Evolutionary conservation across 352 stramenopile genomes (phyloP).

Genomic region (Phytophthora pseudosyringae): DNA sequence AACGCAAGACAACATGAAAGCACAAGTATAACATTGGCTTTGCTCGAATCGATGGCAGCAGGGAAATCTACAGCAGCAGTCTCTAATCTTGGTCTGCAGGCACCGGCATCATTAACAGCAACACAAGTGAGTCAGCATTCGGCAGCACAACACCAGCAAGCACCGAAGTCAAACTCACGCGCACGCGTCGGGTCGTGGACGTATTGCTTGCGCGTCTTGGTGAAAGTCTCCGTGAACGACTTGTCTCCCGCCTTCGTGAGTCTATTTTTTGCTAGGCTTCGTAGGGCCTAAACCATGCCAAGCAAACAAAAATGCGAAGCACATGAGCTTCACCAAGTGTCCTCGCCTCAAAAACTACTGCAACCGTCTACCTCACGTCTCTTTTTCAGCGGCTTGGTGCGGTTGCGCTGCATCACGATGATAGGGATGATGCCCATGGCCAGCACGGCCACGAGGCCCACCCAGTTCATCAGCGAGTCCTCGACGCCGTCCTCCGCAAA

Average conservation of each 20-base stretch:
- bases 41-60: constrained; percentile 6
- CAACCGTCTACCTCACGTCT: constrained; percentile 67
- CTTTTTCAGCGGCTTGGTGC: constrained; percentile 74
- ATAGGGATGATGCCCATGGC: constrained; percentile 63
- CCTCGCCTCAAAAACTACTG: constrained; percentile 1
- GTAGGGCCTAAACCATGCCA: constrained; percentile 45
- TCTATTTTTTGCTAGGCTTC: constrained; percentile 81
- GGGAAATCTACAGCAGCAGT: constrained; percentile 7
- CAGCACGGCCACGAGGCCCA: constrained; percentile 64
- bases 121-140: constrained; percentile 5
- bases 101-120: constrained; percentile 6
- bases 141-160: background rate
- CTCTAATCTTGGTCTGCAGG: constrained; percentile 39
- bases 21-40: constrained; percentile 6
- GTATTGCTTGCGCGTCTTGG: constrained; percentile 58
- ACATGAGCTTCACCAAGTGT: constrained; percentile 4
- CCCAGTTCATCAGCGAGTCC: constrained; percentile 76
- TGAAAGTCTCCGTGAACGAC: constrained; percentile 54
- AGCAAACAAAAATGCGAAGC: background rate
- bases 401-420: constrained; percentile 76
- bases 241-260: constrained; percentile 59
- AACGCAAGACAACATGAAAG: background rate
- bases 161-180: constrained; percentile 23
- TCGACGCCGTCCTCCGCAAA: constrained; percentile 73
- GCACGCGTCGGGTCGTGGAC: constrained; percentile 46